A percentile compares a stretch with the other conserved stretches of the same genome.
These are phyloP conservation scores for Hypoxylon sp. DNA, from an alignment of 2,329 filamentous ascomycete species.

Conservation along the genomic window DNA sequence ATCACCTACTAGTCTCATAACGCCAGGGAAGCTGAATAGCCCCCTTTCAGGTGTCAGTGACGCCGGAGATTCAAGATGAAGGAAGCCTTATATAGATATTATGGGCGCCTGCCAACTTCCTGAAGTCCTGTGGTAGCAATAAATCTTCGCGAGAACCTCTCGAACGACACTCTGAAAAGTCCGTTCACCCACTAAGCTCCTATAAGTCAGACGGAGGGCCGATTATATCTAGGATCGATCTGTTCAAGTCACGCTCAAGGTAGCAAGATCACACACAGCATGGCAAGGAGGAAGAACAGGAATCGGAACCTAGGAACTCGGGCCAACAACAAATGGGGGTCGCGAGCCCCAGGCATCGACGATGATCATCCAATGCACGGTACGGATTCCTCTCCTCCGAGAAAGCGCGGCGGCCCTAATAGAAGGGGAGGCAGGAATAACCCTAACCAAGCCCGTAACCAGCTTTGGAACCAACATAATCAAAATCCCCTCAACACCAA, in stretches of 20 bases:
- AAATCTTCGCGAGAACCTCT: conserved; percentile 21
- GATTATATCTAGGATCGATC: neutral
- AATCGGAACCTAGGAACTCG: conserved; percentile 3
- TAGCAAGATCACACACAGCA: conserved; percentile 12
- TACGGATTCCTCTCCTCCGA: conserved; percentile 6
- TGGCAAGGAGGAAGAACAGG: conserved; percentile 35
- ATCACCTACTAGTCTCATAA: conserved; percentile 35
- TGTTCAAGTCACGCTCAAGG: neutral
- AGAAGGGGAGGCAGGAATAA: conserved; percentile 14
- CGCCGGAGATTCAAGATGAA: conserved; percentile 35
- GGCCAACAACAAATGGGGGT: conserved; percentile 15
- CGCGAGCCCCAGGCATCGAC: conserved; percentile 32
- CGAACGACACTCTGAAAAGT: conserved; percentile 6
- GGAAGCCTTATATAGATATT: conserved; percentile 27
- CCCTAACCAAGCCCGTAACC: neutral
- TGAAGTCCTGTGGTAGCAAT: conserved; percentile 15
- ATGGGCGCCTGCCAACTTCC: conserved; percentile 5
- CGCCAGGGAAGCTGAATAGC: conserved; percentile 16
- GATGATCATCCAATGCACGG: conserved; percentile 44
- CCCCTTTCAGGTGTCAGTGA: conserved; percentile 37
- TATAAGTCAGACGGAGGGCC: conserved; percentile 2
- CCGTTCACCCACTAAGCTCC: neutral
- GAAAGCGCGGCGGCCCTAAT: conserved; percentile 1
- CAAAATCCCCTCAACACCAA: conserved; percentile 2
- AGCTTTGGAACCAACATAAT: neutral